Base-by-base conservation (phyloP, 441 rosid species). In the Euphorbia celastroides region DNA sequence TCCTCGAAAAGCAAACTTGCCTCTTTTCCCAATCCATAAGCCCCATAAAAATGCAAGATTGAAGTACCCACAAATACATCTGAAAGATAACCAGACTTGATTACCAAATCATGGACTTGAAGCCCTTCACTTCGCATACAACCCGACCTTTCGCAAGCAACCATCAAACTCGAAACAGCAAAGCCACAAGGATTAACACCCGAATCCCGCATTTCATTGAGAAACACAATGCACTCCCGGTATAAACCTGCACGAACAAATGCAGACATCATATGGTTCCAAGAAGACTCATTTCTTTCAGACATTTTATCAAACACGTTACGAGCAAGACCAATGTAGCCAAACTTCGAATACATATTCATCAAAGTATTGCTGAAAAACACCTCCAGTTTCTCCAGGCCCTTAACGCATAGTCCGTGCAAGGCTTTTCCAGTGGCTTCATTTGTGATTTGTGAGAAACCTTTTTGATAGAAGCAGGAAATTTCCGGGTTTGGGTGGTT, bases 41-140 rank as follows among this genome's bases (percentile, higher is more conserved):
- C 76, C 41, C 91, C 96, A 73, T 88, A 93, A 32, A 90, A 79
- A 76, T 88, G 93, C 88, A 93, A 70, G 68, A 93, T 66, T 19
- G 93, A 88, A 59, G 96, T 87, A 60, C 94, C 86, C 57, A 88
- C 94, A 70, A 76, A 93, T 30, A 93, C 91, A 62, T 93, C 96
- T 72, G 64, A 64, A 27, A 81, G 25, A 62, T 83, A 75, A 60
- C 97, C 96, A 56, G 64, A 64, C 75, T 88, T 88, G 42, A 77
- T 73, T 67, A 38, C 80, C 72, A 87, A 77, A 65, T 75, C 80
- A 65, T 90, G 98, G 59, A 86, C 84, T 72, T 88, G 96, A 75
- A 74, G 69, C 34, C 93, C 97, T 77, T 84, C 91, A 51, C 44
- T 69, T 2, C 79, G 44, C 98, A 87, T 83, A 73, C 61, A 70